A percentile compares a stretch with the other conserved stretches of the same genome.
phyloP scores from a whole-genome alignment of 1,284 basidiomycete species.

The Puccinia triticina region DNA sequence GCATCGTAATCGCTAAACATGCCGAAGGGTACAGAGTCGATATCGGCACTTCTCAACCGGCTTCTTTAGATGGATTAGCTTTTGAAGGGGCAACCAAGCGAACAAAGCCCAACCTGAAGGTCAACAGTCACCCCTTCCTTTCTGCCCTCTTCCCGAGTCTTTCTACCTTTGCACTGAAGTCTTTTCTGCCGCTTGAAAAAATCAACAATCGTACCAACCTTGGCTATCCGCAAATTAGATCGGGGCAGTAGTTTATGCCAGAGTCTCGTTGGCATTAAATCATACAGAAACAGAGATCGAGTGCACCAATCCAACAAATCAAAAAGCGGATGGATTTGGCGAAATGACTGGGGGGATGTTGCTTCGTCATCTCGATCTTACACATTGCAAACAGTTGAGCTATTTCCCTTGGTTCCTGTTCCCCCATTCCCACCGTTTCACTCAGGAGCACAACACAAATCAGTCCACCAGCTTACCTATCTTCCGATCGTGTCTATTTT shows the following conservation, averaged over 20 bases:
- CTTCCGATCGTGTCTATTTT: constrained; percentile 24
- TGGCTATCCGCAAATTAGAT: constrained; percentile 65
- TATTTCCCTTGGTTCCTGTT: neutral
- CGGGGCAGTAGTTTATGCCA: constrained; percentile 76
- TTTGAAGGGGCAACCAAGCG: constrained; percentile 84
- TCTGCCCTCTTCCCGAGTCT: neutral
- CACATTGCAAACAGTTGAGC: constrained; percentile 75
- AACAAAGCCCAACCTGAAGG: constrained; percentile 80
- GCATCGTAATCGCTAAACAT: constrained; percentile 70
- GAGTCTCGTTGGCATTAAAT: constrained; percentile 79
- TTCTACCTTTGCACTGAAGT: neutral
- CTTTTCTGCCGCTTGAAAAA: neutral
- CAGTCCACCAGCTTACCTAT: neutral
- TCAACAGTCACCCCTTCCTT: constrained; percentile 56
- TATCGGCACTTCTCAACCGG: constrained; percentile 76
- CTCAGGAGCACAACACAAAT: neutral
- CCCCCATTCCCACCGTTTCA: neutral
- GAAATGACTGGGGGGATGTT: constrained; percentile 79
- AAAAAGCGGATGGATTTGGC: constrained; percentile 79
- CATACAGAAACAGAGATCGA: constrained; percentile 87
- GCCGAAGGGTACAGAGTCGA: constrained; percentile 81
- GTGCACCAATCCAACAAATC: constrained; percentile 81
- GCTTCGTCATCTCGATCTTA: constrained; percentile 64
- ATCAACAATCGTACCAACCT: constrained; percentile 7
- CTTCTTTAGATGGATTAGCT: constrained; percentile 75